Base-by-base conservation (phyloP, 1,284 basidiomycete genomes). In the Cryptococcus wingfieldii region DNA sequence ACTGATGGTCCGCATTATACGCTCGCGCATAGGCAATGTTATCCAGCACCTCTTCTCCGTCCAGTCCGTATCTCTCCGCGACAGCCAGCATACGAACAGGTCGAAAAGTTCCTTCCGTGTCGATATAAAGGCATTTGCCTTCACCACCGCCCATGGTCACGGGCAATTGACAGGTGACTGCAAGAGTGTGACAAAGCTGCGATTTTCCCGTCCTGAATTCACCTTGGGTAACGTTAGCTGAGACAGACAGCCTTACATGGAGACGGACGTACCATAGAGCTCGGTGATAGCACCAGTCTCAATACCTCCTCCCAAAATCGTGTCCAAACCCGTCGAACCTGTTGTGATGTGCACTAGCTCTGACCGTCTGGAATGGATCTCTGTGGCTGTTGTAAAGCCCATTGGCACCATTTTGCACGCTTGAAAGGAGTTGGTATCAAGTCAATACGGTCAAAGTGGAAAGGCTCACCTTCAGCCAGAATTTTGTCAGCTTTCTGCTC, bases 261-360 rank as follows among this genome's bases (percentile, higher is more conserved):
- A 23, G 23, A 23, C 23, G 27, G 14, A 61, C 72, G 16, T 50
- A 66, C 96, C 96, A 78, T 97, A 98, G 25, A 99, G 80, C 77
- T 99, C 96, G 0, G 96, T 99, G 73, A 99, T 97, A 1, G 93
- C 89, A 41, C 96, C 96, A 12, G 96, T 99, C 80, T 99, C 96
- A 67, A 99, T 91, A 8, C 96, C 96, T 54, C 90, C 89, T 66
- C 96, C 96, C 2, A 99, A 82, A 25, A 98, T 84, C 1, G 92
- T 91, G 78, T 99, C 95, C 28, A 99, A 82, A 62, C 97, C 93
- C 68, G 93, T 94, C 1, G 91, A 94, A 8, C 96, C 96, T 0
- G 96, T 98, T 1, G 93, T 95, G 64, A 99, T 96, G 74, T 91
- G 90, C 16, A 99, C 91, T 45, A 98, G 83, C 74, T 98, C 96